Evolutionary conservation across 306 rosid species (phyloP).

Genomic region (Dryas octopetala): DNA sequence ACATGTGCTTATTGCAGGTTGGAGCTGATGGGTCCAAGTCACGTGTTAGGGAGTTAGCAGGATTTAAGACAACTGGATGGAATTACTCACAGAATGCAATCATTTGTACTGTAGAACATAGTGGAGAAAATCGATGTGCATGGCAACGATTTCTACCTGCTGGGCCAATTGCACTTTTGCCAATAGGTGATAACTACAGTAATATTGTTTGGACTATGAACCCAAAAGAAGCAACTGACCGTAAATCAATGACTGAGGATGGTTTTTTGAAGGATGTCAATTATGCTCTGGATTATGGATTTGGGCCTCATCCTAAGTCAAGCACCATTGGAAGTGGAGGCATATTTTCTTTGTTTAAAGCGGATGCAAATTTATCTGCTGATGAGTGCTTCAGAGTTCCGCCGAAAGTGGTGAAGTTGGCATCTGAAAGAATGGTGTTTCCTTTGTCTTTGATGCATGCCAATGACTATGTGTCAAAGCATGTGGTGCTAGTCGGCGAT

Average conservation of each 20-base stretch:
- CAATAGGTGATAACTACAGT: slow-evolving; percentile 78
- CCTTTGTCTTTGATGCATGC: slow-evolving; percentile 84
- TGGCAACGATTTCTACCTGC: slow-evolving; percentile 95
- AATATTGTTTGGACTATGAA: slow-evolving; percentile 97
- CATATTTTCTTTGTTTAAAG: slow-evolving; percentile 71
- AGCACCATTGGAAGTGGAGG: slow-evolving; percentile 43
- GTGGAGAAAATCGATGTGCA: slow-evolving; percentile 60
- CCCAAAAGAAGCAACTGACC: slow-evolving; percentile 61
- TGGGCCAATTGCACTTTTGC: slow-evolving; percentile 90
- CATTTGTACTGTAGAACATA: slow-evolving; percentile 85
- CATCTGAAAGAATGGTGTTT: slow-evolving; percentile 76
- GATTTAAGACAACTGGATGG: slow-evolving; percentile 89
- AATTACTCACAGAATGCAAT: slow-evolving; percentile 89
- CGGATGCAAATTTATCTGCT: slow-evolving; percentile 43
- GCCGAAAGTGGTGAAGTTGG: slow-evolving; percentile 66
- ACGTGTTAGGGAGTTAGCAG: slow-evolving; percentile 75
- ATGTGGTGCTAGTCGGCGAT: slow-evolving; percentile 79
- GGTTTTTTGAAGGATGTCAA: slow-evolving; percentile 65
- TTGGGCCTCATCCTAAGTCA: slow-evolving; percentile 71
- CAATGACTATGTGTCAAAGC: slow-evolving; percentile 63
- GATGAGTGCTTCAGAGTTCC: slow-evolving; percentile 70
- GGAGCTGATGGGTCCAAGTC: slow-evolving; percentile 97
- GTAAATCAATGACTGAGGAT: slow-evolving; percentile 53
- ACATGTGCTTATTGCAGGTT: slow-evolving; percentile 52
- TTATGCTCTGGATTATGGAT: slow-evolving; percentile 70